Conservation (phyloP, 257 asterid genomes). For the Solanum piurae region DNA sequence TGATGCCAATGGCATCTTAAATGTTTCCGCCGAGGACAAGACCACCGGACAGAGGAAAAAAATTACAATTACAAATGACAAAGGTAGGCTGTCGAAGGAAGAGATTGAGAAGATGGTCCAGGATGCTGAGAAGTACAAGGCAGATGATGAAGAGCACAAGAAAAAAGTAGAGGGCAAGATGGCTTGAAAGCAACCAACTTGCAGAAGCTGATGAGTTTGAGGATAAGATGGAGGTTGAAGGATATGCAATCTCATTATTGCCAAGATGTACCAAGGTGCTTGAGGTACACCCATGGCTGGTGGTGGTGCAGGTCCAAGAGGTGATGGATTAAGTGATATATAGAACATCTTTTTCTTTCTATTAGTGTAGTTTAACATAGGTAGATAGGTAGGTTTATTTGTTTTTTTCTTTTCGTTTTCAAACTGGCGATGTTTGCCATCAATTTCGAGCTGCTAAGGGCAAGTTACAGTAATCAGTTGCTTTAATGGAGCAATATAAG, state of each 20-base stretch:
- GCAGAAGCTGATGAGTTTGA: not conserved
- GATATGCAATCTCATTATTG: not conserved
- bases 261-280: not conserved
- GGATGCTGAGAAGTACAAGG: slow-evolving; percentile 1
- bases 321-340: not conserved
- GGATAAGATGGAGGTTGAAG: slow-evolving; percentile 1
- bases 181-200: not conserved
- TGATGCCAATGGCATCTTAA: not conserved
- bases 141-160: not conserved
- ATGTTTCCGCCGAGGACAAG: not conserved
- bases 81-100: not conserved
- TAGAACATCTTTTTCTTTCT: not conserved
- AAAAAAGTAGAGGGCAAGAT: not conserved
- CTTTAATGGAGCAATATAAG: not conserved
- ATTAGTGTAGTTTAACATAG: not conserved
- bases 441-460: not conserved
- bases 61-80: not conserved
- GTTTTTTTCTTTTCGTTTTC: not conserved
- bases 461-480: not conserved
- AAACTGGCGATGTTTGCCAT: not conserved
- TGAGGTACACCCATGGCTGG: not conserved
- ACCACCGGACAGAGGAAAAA: not conserved
- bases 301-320: not conserved
- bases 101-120: not conserved
- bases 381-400: not conserved